These are phyloP conservation scores for Saccharomycopsis amapae DNA, from an alignment of 805 yeast genomes.

Conservation along the genomic window DNA sequence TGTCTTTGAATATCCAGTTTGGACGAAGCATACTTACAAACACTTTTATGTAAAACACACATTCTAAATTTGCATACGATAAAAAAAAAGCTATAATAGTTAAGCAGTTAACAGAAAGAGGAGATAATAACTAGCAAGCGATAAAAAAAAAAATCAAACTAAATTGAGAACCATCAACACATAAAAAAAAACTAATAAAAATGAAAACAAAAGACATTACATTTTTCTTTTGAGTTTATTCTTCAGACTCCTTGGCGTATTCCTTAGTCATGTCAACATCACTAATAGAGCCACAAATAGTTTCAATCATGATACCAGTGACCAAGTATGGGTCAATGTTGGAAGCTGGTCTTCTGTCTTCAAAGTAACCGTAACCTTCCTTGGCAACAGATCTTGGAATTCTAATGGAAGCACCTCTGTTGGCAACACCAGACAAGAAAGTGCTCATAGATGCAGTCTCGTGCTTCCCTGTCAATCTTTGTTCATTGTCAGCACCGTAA, in stretches of 20 bases:
- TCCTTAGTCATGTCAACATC: slow-evolving; percentile 94
- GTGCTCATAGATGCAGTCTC: slow-evolving; percentile 93
- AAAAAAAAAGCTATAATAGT: background rate
- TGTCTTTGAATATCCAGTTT: no score
- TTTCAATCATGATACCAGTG: slow-evolving; percentile 96
- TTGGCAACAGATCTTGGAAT: slow-evolving; percentile 98
- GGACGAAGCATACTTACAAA: no score
- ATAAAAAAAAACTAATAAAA: no score
- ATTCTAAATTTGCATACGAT: background rate
- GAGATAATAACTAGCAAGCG: background rate
- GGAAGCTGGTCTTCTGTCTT: slow-evolving; percentile 99
- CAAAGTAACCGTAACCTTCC: slow-evolving; percentile 97
- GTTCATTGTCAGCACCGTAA: slow-evolving; percentile 92
- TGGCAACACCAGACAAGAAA: slow-evolving; percentile 96
- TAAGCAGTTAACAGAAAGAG: background rate
- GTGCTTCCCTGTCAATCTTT: slow-evolving; percentile 95
- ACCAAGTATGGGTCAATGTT: slow-evolving; percentile 99
- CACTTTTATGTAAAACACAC: background rate
- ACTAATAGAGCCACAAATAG: slow-evolving; percentile 89
- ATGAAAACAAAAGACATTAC: background rate
- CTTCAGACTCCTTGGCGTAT: slow-evolving; percentile 58
- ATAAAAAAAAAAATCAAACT: no score
- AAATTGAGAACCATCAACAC: background rate
- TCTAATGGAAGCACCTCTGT: slow-evolving; percentile 98
- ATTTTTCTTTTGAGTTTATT: no score